Evolutionary conservation across 305 asterid species (phyloP).

Genomic region (Petunia hybrid): DNA sequence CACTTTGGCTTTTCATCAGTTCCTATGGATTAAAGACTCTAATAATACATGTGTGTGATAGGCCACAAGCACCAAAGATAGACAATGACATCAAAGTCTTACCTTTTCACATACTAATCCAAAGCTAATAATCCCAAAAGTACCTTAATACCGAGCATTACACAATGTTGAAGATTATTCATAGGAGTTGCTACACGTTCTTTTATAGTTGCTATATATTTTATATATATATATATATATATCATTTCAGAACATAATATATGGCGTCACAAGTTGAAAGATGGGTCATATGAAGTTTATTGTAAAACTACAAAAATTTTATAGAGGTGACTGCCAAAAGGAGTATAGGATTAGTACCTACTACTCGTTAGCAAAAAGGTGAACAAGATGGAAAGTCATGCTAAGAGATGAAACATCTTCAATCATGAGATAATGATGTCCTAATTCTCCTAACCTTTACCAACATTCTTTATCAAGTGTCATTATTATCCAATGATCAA

Average conservation of each 20-base stretch:
- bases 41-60: too few species aligned
- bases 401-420: constrained; percentile 40
- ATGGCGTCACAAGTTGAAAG: background rate
- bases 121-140: too few species aligned
- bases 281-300: background rate
- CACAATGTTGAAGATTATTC: background rate
- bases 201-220: too few species aligned
- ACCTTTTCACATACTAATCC: too few species aligned
- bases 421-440: constrained; percentile 44
- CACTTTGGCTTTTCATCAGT: too few species aligned
- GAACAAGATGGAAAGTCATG: constrained; percentile 47
- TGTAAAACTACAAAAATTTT: background rate
- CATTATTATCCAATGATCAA: background rate
- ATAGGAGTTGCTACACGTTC: background rate
- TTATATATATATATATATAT: too few species aligned
- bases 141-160: background rate
- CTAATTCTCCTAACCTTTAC: background rate
- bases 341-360: background rate
- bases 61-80: too few species aligned
- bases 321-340: background rate
- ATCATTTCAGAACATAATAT: too few species aligned
- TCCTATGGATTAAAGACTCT: too few species aligned
- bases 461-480: constrained; percentile 21
- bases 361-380: constrained; percentile 32
- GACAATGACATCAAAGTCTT: too few species aligned